phyloP scores from a whole-genome alignment of 139 green algal species.

The Zygnema circumcarinatum region DNA sequence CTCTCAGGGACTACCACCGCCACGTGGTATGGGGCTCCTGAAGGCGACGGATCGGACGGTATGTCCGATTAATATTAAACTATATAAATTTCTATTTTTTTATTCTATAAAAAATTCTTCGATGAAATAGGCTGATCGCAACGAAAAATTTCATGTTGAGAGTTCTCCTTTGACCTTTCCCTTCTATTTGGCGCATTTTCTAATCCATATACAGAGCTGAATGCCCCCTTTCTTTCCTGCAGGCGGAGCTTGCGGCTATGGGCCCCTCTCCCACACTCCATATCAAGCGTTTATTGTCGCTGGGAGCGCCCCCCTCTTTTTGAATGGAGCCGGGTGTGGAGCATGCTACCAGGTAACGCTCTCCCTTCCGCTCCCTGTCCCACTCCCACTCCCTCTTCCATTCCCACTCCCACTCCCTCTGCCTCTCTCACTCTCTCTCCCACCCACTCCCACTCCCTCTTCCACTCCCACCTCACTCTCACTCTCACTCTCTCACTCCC shows the following conservation, averaged over 20 bases:
- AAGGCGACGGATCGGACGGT: background rate
- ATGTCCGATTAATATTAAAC: no score
- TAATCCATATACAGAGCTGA: no score
- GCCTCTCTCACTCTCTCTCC: background rate
- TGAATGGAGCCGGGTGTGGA: background rate
- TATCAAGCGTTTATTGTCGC: background rate
- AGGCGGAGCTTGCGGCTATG: conserved; percentile 12
- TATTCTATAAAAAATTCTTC: no score
- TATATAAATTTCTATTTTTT: no score
- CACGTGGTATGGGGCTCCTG: background rate
- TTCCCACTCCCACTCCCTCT: background rate
- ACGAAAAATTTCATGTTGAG: no score
- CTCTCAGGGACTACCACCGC: background rate
- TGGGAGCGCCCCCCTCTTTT: background rate
- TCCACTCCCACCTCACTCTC: background rate
- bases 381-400: background rate
- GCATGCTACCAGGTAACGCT: conserved; percentile 8
- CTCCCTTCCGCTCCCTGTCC: background rate
- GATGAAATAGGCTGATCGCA: no score
- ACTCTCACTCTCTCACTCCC: background rate
- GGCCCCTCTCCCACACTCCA: background rate
- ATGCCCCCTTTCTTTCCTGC: background rate
- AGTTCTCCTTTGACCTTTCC: background rate
- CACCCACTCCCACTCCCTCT: background rate
- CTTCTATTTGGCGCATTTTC: background rate